Conservation (phyloP, 2,329 filamentous ascomycete species). For the Venturia pyrina region DNA sequence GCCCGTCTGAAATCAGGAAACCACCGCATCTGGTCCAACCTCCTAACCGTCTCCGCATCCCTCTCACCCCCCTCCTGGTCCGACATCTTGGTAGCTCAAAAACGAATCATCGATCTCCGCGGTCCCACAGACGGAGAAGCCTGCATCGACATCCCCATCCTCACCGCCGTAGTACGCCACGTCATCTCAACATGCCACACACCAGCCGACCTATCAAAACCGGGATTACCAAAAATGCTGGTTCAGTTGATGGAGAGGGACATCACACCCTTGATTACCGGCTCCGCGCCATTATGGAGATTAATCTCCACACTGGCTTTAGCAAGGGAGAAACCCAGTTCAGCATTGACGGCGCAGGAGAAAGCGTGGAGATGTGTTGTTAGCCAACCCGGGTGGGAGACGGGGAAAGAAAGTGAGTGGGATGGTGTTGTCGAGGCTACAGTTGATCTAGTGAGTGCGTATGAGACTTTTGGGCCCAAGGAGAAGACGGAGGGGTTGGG, state of each 20-base stretch:
- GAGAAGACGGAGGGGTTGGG: conserved; percentile 42
- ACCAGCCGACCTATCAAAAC: conserved; percentile 27
- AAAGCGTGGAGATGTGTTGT: conserved; percentile 75
- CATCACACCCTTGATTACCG: conserved; percentile 76
- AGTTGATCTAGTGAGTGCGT: conserved; percentile 67
- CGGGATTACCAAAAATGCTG: conserved; percentile 50
- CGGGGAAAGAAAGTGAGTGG: conserved; percentile 54
- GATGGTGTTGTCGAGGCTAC: conserved; percentile 65
- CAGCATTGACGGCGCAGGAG: conserved; percentile 74
- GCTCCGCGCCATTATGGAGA: conserved; percentile 65
- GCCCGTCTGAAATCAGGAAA: conserved; percentile 75
- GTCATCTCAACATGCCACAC: conserved; percentile 42
- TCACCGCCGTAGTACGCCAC: conserved; percentile 63
- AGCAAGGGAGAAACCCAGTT: conserved; percentile 60
- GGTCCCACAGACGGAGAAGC: conserved; percentile 58
- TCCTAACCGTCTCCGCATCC: conserved; percentile 75
- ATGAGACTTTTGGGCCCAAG: conserved; percentile 58
- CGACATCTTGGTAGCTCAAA: conserved; percentile 67
- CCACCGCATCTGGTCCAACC: conserved; percentile 93
- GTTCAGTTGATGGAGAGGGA: conserved; percentile 63
- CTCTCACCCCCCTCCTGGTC: conserved; percentile 63
- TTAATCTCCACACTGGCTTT: conserved; percentile 61
- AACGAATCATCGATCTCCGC: conserved; percentile 65
- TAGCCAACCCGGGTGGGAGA: conserved; percentile 43
- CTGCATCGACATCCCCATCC: conserved; percentile 63